Evolutionary conservation across 768 basidiomycete genomes (phyloP), one percentile per base, ranked within the genome.

Genomic region (Paxillus ammoniavirescens): DNA sequence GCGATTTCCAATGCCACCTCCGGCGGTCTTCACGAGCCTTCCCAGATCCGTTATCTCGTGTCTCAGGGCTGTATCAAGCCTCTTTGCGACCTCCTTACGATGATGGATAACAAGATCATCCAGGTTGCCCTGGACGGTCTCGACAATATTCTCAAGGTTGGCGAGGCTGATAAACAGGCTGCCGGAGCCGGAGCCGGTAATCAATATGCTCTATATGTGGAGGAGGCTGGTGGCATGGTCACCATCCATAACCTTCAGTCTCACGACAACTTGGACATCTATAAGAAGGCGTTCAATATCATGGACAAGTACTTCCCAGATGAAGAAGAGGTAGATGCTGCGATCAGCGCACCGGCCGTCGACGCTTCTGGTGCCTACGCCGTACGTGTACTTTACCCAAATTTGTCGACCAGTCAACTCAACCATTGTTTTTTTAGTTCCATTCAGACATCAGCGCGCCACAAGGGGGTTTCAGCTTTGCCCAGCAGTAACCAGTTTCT

Each of bases 61-160:
- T 81, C 86, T 21, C 97, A 98, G 71, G 97, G 97, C 31, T 97
- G 94, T 77, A 98, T 99, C 76, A 98, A 98, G 74, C 97, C 97
- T 14, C 79, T 99, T 28, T 99, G 97, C 69, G 97, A 99, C 65
- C 77, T 99, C 48, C 80, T 99, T 54, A 88, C 85, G 26, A 96
- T 94, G 82, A 95, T 98, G 93, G 97, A 99, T 75, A 98, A 98
- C 83, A 99, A 99, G 79, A 97, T 98, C 62, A 99, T 99, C 62
- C 90, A 93, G 73, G 96, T 98, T 38, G 96, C 96, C 17, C 83
- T 99, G 43, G 97, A 99, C 68, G 97, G 97, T 50, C 80, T 99
- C 46, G 97, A 99, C 73, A 99, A 99, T 73, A 93, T 98, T 63
- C 77, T 99, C 61, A 98, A 97, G 75, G 89, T 99, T 58, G 96